These are phyloP conservation scores for Leishmania mexicana DNA, from an alignment of 208 protist genomes.

Conservation along the genomic window DNA sequence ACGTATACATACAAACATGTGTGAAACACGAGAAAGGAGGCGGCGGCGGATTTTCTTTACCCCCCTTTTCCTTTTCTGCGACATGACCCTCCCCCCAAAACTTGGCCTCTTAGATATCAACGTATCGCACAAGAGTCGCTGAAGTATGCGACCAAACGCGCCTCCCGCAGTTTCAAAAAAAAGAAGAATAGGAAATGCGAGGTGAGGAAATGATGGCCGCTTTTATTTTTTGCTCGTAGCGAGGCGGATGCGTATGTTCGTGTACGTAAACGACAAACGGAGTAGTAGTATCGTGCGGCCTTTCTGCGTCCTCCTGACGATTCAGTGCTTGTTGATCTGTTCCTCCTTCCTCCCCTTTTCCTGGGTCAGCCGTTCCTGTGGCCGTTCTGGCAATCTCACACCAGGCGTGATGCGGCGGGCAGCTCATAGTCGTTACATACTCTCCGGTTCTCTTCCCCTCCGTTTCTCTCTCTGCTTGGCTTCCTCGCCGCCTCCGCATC, in stretches of 20 bases:
- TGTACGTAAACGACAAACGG: background rate
- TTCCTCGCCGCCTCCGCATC: background rate
- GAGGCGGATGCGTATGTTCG: background rate
- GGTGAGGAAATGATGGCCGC: background rate
- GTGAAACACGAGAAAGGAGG: background rate
- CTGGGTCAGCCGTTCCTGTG: background rate
- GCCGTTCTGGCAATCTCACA: background rate
- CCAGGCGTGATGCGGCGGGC: background rate
- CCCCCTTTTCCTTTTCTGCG: background rate
- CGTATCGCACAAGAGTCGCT: background rate
- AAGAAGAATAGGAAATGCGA: background rate
- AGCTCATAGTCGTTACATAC: background rate
- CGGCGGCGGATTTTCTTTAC: background rate
- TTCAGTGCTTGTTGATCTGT: background rate
- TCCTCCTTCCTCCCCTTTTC: background rate
- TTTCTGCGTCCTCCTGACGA: background rate
- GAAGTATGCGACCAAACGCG: background rate
- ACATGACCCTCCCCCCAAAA: background rate
- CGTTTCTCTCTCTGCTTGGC: slow-evolving; percentile 16
- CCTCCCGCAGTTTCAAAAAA: background rate
- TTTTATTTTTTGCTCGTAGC: background rate
- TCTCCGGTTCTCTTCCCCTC: background rate
- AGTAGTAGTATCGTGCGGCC: background rate
- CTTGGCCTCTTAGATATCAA: slow-evolving; percentile 1
- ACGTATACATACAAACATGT: background rate